Conservation (phyloP, 768 basidiomycete species). For the Lenzites betulinus region DNA sequence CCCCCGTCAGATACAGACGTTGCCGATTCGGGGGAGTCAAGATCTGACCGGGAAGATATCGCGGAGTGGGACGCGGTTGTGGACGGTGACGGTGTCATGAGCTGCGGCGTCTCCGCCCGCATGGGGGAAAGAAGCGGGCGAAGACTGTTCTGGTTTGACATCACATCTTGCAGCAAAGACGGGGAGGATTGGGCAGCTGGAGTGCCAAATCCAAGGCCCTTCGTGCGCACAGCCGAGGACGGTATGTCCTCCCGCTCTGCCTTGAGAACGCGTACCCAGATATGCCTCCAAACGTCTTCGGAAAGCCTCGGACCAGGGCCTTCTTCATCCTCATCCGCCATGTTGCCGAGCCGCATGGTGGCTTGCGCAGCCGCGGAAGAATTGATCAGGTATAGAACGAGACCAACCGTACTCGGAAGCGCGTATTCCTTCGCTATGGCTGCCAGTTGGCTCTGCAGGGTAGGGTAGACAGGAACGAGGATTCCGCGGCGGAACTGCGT, state of each 20-base stretch:
- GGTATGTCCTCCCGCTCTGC: constrained; percentile 51
- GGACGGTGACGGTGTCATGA: constrained; percentile 48
- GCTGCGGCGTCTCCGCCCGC: constrained; percentile 38
- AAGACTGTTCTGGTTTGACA: constrained; percentile 30
- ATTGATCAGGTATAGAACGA: constrained; percentile 79
- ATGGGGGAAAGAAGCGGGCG: constrained; percentile 52
- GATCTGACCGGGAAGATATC: constrained; percentile 45
- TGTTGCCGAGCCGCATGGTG: constrained; percentile 34
- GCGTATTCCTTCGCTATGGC: constrained; percentile 95
- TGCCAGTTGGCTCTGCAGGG: constrained; percentile 76
- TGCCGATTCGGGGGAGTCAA: constrained; percentile 58
- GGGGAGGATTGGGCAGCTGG: constrained; percentile 28
- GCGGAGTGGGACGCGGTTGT: constrained; percentile 30
- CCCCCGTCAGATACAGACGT: constrained; percentile 28
- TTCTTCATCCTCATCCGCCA: constrained; percentile 36
- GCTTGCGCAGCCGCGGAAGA: constrained; percentile 28
- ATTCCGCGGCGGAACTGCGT: constrained; percentile 80
- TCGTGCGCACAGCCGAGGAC: constrained; percentile 37
- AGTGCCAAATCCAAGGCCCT: constrained; percentile 47
- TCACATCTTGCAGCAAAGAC: constrained; percentile 36
- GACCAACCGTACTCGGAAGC: constrained; percentile 80
- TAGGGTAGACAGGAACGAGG: constrained; percentile 84
- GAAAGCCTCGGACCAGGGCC: constrained; percentile 76
- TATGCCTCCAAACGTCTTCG: constrained; percentile 83
- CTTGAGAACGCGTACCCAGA: constrained; percentile 76